Base-by-base conservation (phyloP, 2,329 filamentous ascomycete species). In the Pseudogymnoascus sp. region DNA sequence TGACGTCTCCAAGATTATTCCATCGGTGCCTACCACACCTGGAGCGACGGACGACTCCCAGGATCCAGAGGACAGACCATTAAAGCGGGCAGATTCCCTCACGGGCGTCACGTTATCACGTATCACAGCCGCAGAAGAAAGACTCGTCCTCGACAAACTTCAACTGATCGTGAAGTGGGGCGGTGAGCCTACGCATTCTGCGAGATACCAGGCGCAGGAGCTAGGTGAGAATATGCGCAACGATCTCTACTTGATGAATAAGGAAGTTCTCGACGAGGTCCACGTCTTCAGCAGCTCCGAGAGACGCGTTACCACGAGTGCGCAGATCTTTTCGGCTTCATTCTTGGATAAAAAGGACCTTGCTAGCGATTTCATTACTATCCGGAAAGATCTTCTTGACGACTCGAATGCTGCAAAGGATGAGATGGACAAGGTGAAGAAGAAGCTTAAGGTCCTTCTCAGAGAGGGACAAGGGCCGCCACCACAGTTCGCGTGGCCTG, bases 381-480 rank as follows among this genome's bases (percentile, higher is more conserved):
- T 97, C 63, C 88, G 95, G 62, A 99, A 99, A 74, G 93, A 97
- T 75, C 82, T 99, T 5, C 79, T 99, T 2, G 95, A 99, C 74
- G 95, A 99, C 73, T 97, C 93, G 0, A 99, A 99, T 75, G 95
- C 95, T 3, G 95, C 95, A 64, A 99, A 99, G 75, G 95, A 99
- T 74, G 92, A 96, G 72, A 99, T 97, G 90, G 96, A 99, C 77
- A 97, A 96, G 77, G 95, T 99, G 63, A 99, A 99, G 82, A 99
- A 99, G 84, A 97, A 96, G 85, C 83, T 99, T 28, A 99, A 99
- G 78, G 88, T 91, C 0, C 82, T 99, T 18, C 77, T 99, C 64
- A 87, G 95, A 31, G 90, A 96, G 75, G 95, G 93, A n/a, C 91
- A 92, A 66, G 90, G 95, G 72, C 90, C 93, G 1, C 95, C 95